Base-by-base conservation (phyloP, 208 protist species). In the Wallacemonas sp. region DNA sequence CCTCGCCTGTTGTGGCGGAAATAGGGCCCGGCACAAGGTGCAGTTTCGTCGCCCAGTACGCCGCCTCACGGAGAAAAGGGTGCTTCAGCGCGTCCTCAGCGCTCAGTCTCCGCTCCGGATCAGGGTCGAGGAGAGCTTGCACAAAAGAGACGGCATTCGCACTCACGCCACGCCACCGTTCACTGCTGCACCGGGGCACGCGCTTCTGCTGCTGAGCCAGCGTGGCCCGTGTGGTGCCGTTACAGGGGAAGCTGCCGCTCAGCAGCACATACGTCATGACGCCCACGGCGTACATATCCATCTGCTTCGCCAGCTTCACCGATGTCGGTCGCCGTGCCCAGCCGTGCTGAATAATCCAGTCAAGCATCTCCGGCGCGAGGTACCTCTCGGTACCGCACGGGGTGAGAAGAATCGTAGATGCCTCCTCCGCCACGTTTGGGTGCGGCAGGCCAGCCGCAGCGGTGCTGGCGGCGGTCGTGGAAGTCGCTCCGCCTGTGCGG, bases 231-330 rank as follows among this genome's bases (percentile, higher is more conserved):
- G 84, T 81, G 1, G 68, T 79, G 14, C 74, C 82, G 56, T 92
- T 91, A 49, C 86, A 92, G n/a, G 88, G 88, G 31, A 92, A 94
- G 67, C 79, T 86, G 19, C 85, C 85, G 62, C 85, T 92, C 19
- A 94, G 83, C n/a, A 94, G 60, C 24, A 92, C 85, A 60, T 94
- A 91, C 9, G 83, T 60, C 34, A 94, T 79, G 55, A 90, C 80
- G 39, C 88, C 88, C 44, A 90, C 67, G 8, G 88, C 75, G 66
- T 92, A 94, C 54, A 86, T 63, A 66, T 94, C 88, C 56, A 92
- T 66, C 28, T 89, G 61, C 30, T 72, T 73, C 14, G 88, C 88
- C 31, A 80, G 33, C 6, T 58, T 54, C 6, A 90, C 65, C 24
- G 83, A 72, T 2, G 77, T 84, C 8, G 71, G 73, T 12, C 73